A percentile compares a stretch with the other conserved stretches of the same genome.
Evolutionary conservation across 2,329 filamentous ascomycete species (phyloP).

Genomic region (Cladosporium halotolerans): DNA sequence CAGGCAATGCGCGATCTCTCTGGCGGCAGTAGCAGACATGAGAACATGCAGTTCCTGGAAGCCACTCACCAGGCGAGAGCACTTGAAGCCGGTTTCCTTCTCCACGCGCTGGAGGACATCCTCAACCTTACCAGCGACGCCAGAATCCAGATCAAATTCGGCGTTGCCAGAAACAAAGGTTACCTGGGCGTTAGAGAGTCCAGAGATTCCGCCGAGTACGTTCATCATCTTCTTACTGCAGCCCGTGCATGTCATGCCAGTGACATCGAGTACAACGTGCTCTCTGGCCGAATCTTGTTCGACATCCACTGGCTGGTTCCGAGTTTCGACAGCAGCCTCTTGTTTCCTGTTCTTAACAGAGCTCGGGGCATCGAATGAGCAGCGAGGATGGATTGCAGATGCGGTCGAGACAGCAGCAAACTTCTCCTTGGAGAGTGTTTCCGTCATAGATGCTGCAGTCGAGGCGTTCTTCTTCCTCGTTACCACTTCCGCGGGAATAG

Average conservation of each 20-base stretch:
- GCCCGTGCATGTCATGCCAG: slow-evolving; percentile 67
- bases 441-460: too few species aligned
- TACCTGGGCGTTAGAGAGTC: slow-evolving; percentile 52
- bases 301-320: too few species aligned
- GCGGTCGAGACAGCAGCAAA: too few species aligned
- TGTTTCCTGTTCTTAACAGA: too few species aligned
- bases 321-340: too few species aligned
- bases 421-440: too few species aligned
- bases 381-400: too few species aligned
- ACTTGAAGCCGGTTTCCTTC: slow-evolving; percentile 58
- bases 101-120: slow-evolving; percentile 47
- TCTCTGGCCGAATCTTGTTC: slow-evolving; percentile 36
- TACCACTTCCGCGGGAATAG: too few species aligned
- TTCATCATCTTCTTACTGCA: slow-evolving; percentile 60
- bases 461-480: too few species aligned
- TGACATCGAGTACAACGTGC: slow-evolving; percentile 55
- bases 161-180: slow-evolving; percentile 59
- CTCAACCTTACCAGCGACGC: slow-evolving; percentile 22
- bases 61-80: slow-evolving; percentile 40
- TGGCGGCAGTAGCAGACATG: slow-evolving; percentile 23
- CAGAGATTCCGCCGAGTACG: slow-evolving; percentile 44
- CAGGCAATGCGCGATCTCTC: too few species aligned
- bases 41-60: slow-evolving; percentile 51
- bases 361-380: too few species aligned
- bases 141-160: slow-evolving; percentile 56